A percentile compares a stretch with the other conserved stretches of the same genome.
phyloP scores from a whole-genome alignment of 2,329 filamentous ascomycete genomes.

The Hortaea sp. region DNA sequence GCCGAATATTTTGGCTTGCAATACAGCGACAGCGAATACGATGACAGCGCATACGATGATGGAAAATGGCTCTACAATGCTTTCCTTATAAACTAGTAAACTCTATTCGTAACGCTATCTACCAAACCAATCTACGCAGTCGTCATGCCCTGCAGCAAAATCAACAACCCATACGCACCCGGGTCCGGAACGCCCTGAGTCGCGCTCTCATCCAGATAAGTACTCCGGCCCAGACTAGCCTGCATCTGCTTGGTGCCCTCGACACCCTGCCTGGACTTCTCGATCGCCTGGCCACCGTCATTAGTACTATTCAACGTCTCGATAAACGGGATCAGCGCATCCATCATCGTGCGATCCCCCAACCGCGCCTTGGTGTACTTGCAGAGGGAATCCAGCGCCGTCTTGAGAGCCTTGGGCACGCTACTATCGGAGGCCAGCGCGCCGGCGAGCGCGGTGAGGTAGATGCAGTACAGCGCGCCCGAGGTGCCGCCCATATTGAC shows the following conservation, averaged over 20 bases:
- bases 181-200: conserved; percentile 27
- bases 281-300: conserved; percentile 16
- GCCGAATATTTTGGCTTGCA: too few species aligned
- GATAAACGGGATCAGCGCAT: conserved; percentile 26
- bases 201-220: conserved; percentile 27
- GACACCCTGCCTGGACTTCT: conserved; percentile 18
- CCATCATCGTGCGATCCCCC: conserved; percentile 28
- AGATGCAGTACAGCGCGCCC: conserved; percentile 28
- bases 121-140: neutral
- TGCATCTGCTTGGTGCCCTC: conserved; percentile 27
- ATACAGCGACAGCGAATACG: too few species aligned
- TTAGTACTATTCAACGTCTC: conserved; percentile 15
- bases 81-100: too few species aligned
- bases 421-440: conserved; percentile 14
- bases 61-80: too few species aligned
- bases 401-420: conserved; percentile 16
- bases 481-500: conserved; percentile 28
- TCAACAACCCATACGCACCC: conserved; percentile 27
- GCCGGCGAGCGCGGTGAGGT: conserved; percentile 22
- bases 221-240: conserved; percentile 25
- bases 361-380: conserved; percentile 25
- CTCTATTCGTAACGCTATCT: too few species aligned
- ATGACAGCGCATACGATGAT: too few species aligned
- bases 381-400: conserved; percentile 20
- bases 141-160: conserved; percentile 25